A percentile compares a stretch with the other conserved stretches of the same genome.
Conservation (phyloP, 306 rosid genomes). For the Prunus davidiana region DNA sequence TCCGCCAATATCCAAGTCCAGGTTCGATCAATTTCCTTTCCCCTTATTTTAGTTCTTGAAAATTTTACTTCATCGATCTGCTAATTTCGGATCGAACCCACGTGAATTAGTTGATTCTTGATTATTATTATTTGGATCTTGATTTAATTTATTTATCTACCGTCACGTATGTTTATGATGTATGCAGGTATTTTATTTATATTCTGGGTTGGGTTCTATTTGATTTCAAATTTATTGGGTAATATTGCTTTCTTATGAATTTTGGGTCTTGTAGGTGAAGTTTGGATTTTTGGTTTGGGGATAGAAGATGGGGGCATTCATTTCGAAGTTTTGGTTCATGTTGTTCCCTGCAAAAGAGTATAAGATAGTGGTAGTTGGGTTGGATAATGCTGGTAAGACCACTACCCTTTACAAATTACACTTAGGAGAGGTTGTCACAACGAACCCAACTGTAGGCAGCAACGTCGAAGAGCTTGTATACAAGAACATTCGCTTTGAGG, state of each 20-base stretch:
- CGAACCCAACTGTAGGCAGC: conserved; percentile 97
- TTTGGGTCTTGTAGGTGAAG: conserved; percentile 12
- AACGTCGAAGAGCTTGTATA: conserved; percentile 96
- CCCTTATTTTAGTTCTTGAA: background rate
- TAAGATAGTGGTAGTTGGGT: conserved; percentile 90
- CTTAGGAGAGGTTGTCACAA: conserved; percentile 96
- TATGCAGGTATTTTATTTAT: background rate
- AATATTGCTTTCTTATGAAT: background rate
- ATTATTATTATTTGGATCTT: background rate
- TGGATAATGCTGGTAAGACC: conserved; percentile 97
- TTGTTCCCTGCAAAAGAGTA: conserved; percentile 88
- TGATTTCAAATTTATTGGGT: background rate
- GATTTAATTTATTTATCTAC: background rate
- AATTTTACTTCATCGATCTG: conserved; percentile 28
- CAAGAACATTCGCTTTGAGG: conserved; percentile 97
- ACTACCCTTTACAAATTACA: conserved; percentile 95
- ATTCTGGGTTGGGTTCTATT: background rate
- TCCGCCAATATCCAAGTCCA: conserved; percentile 5
- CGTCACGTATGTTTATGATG: background rate
- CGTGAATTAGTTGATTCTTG: background rate
- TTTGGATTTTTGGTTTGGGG: conserved; percentile 27
- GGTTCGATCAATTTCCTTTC: conserved; percentile 32
- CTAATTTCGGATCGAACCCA: conserved; percentile 16
- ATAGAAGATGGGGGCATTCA: conserved; percentile 70
- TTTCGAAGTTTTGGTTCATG: conserved; percentile 89